A percentile compares a stretch with the other conserved stretches of the same genome.
phyloP scores from a whole-genome alignment of 495 filamentous ascomycete species.

The Podospora pseudopauciseta region DNA sequence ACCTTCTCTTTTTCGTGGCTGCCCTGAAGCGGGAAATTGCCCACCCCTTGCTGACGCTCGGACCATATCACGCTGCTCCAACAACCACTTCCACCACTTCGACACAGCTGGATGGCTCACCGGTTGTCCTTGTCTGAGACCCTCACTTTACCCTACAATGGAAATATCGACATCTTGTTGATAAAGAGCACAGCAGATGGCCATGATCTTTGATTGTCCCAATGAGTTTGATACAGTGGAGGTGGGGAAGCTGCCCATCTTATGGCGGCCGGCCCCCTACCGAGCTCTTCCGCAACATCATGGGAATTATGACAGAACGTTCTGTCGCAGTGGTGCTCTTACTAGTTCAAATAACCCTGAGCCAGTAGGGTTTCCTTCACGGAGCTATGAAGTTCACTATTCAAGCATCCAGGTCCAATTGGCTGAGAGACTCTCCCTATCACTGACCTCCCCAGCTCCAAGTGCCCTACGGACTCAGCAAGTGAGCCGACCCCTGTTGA shows the following conservation, averaged over 20 bases:
- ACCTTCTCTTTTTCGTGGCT: background rate
- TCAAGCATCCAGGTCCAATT: background rate
- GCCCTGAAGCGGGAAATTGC: background rate
- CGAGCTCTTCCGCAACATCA: background rate
- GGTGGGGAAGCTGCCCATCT: background rate
- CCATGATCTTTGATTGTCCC: background rate
- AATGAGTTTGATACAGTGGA: background rate
- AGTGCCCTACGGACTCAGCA: background rate
- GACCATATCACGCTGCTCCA: background rate
- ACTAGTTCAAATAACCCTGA: background rate
- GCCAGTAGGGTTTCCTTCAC: background rate
- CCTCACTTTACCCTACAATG: background rate
- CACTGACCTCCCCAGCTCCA: background rate
- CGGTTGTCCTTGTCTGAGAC: background rate
- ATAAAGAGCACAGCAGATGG: background rate
- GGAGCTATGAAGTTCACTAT: background rate
- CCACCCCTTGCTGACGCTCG: background rate
- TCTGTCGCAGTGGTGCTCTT: background rate
- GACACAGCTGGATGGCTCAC: background rate
- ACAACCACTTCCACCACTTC: background rate
- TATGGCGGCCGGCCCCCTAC: background rate
- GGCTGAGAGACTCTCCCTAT: background rate
- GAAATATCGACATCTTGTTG: background rate
- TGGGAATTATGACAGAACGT: background rate
- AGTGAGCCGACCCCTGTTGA: background rate